Evolutionary conservation across 176 grass and related monocot genomes (phyloP), one percentile per base, ranked within the genome.

Genomic region (Bonia amplexicaulis): DNA sequence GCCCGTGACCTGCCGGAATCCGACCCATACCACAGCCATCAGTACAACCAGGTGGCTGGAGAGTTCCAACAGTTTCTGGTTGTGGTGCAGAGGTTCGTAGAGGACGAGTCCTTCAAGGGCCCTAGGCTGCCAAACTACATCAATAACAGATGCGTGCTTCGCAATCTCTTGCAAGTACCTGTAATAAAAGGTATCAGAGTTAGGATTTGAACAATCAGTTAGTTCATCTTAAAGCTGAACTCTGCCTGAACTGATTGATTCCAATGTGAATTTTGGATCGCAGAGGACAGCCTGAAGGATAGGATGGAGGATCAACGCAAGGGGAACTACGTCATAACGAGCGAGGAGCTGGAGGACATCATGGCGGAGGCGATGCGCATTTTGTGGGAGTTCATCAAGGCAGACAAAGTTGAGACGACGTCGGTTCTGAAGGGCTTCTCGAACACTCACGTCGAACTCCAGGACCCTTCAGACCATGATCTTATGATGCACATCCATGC

Each of bases 61-160:
- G 93, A 99, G 57, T 99, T 99, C 88, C 97, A 99, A 70, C 93
- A 99, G 82, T 96, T 99, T 68, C 97, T 96, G 86, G 97, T 99
- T 6, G 71, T 91, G 57, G 68, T 99, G 48, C 91, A 96, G 65
- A 88, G 97, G 71, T 99, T 99, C 19, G 78, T 94, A 1, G 97
- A 99, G 67, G 87, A 99, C 11, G 97, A 99, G 66, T 83, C 90
- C 0, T 99, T 99, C 82, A 94, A 99, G 82, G 90, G 86, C 17
- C 93, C 93, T 12, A 83, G 97, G 82, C 49, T 99, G 66, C 93
- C 97, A 5, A 96, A 99, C 77, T 99, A 96, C 83, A 89, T 99
- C 40, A 94, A 94, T 16, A 92, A 90, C 71, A 82, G 93, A 22
- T 94, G 93, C 7, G 84, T 88, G 54, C 88, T 96, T 66, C 90